Percentiles rank a stretch among this genome's conserved stretches.
These are phyloP conservation scores for Deinandra increscens DNA, from an alignment of 129 eudicot species.

Conservation along the genomic window DNA sequence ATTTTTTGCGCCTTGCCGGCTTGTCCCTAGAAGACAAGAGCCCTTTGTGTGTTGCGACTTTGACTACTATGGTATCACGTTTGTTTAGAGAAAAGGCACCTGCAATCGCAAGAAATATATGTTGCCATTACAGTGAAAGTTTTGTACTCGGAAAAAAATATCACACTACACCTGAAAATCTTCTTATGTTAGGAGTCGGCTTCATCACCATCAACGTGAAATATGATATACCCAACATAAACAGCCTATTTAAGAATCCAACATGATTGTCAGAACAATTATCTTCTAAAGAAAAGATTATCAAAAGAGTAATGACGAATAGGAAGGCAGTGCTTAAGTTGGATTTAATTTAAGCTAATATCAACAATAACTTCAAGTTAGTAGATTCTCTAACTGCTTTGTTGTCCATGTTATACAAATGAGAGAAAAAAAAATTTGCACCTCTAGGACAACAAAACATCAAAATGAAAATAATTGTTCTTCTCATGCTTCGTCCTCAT, in stretches of 20 bases:
- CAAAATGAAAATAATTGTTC: background rate
- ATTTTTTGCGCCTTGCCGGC: background rate
- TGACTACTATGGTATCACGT: constrained; percentile 5
- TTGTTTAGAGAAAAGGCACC: constrained; percentile 15
- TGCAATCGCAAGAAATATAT: constrained; percentile 35
- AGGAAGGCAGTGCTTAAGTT: constrained; percentile 2
- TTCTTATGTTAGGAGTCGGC: constrained; percentile 48
- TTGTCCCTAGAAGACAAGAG: background rate
- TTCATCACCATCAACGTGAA: constrained; percentile 49
- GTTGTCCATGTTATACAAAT: background rate
- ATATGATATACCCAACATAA: constrained; percentile 45
- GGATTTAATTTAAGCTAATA: constrained; percentile 22
- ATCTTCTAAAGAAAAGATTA: constrained; percentile 22
- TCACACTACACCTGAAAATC: constrained; percentile 49
- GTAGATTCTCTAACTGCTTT: background rate
- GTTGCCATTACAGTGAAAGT: constrained; percentile 36
- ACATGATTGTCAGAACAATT: constrained; percentile 38
- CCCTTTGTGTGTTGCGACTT: background rate
- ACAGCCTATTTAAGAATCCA: constrained; percentile 51
- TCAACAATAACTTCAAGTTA: constrained; percentile 12
- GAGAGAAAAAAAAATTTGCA: constrained; percentile 13
- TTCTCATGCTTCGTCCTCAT: background rate
- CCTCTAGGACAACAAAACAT: background rate
- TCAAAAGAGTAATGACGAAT: constrained; percentile 1
- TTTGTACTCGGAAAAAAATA: constrained; percentile 23